Percentiles rank a stretch among this genome's conserved stretches.
Conservation (phyloP, 768 basidiomycete species). For the Suillus alpinus region DNA sequence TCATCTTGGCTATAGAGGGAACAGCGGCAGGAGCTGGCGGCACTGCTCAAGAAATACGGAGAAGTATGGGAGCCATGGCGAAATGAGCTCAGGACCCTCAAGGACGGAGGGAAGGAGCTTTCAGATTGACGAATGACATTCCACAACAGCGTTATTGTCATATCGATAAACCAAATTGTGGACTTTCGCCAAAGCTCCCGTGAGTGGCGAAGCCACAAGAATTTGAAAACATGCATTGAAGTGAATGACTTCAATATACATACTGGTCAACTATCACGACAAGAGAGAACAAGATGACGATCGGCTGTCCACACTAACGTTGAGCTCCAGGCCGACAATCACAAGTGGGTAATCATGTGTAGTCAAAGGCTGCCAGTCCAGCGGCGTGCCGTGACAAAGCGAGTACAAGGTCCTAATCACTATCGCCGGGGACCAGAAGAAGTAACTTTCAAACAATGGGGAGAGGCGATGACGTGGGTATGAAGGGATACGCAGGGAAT, state of each 20-base stretch:
- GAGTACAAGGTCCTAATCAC: slow-evolving; percentile 6
- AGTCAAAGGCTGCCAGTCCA: not conserved
- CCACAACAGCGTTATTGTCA: not conserved
- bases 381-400: not conserved
- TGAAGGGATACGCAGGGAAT: slow-evolving; percentile 2
- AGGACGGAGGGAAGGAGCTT: slow-evolving; percentile 65
- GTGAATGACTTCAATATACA: not conserved
- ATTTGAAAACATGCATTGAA: not conserved
- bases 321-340: slow-evolving; percentile 1
- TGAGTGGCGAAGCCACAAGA: no score
- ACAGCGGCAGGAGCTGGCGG: slow-evolving; percentile 77
- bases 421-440: not conserved
- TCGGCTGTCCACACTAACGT: not conserved
- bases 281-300: not conserved
- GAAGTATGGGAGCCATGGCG: slow-evolving; percentile 84
- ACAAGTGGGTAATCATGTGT: not conserved
- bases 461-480: slow-evolving; percentile 4
- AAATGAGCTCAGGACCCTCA: slow-evolving; percentile 73
- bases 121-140: slow-evolving; percentile 17
- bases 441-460: not conserved
- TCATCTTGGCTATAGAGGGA: slow-evolving; percentile 52
- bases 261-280: not conserved
- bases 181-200: no score
- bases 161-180: no score
- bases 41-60: slow-evolving; percentile 82